Base-by-base conservation (phyloP, 768 basidiomycete genomes). In the Gyrodon lividus region DNA sequence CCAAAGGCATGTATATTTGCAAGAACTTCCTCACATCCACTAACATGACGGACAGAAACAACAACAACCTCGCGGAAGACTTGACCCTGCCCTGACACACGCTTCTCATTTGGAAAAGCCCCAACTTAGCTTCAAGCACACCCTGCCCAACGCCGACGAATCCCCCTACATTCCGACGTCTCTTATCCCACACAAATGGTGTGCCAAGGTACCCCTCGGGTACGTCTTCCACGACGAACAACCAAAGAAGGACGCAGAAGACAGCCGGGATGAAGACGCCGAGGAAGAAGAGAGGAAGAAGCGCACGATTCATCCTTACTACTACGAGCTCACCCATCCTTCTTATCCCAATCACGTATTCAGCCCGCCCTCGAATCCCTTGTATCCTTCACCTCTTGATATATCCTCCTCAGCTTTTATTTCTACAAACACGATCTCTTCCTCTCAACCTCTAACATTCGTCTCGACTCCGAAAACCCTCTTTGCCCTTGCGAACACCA, bases 171-270 rank as follows among this genome's bases (percentile, higher is more conserved):
- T 76, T 51, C 89, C 92, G 0, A 72, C 76, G 2, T 31, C 59
- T 20, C 62, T 62, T 46, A 74, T 97, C 16, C 66, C 78, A 0
- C 81, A 83, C 60, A 98, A 97, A 70, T 87, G 83, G 66, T 86
- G 95, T 62, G 87, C 92, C 3, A 77, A 84, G 66, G 86, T 93
- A 1, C 91, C 92, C 2, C 73, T 93, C n/a, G 87, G 87, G 13
- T 81, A 87, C 61, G 65, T 74, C 37, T 78, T 76, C 47, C 71
- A 65, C 10, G 67, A 74, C 28, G 52, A 60, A 34, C 30, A 23
- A 30, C 42, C 30, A 24, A 47, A 41, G 31, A 73, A 73, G 19
- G 64, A 62, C 5, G 53, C 20, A 19, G 42, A 52, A 10, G 38
- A 43, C 30, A 34, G 24, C 8, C 22, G 6, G 28, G 42, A 53